Percentiles rank a stretch among this genome's conserved stretches.
Evolutionary conservation across 345 rosid genomes (phyloP).

Genomic region (Bruguiera gymnorhiza): DNA sequence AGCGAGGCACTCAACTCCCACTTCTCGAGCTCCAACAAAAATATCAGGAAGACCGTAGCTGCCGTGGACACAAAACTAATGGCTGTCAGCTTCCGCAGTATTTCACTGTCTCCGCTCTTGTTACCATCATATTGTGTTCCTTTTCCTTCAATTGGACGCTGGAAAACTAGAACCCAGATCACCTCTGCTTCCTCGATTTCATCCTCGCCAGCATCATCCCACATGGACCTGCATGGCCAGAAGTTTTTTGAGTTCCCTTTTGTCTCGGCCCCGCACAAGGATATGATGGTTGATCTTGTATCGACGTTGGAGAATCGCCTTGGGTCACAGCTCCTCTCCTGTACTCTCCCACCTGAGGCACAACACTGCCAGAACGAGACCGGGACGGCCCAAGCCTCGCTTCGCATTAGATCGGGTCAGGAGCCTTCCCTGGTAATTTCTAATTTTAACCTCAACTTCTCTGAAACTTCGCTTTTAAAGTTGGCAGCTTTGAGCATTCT

Average conservation of each 20-base stretch:
- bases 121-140: conserved; percentile 12
- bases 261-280: conserved; percentile 46
- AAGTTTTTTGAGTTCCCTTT: conserved; percentile 65
- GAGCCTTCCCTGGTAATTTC: conserved; percentile 48
- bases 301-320: conserved; percentile 66
- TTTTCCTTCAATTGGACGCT: conserved; percentile 11
- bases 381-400: conserved; percentile 58
- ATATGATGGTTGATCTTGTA: conserved; percentile 59
- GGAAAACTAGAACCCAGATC: conserved; percentile 9
- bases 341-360: conserved; percentile 59
- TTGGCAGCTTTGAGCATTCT: neutral
- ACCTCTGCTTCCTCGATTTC: conserved; percentile 15
- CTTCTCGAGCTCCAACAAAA: neutral
- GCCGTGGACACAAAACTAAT: conserved; percentile 17
- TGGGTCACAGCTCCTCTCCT: conserved; percentile 51
- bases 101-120: conserved; percentile 19
- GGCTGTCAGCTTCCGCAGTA: conserved; percentile 38
- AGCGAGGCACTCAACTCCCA: too few relatives aligned
- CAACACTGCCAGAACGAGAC: conserved; percentile 48
- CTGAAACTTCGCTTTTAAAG: neutral
- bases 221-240: conserved; percentile 33
- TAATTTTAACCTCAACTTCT: neutral
- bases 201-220: conserved; percentile 14
- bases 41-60: neutral
- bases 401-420: conserved; percentile 57